phyloP scores from a whole-genome alignment of 2,329 filamentous ascomycete species.

The Neonectria hederae region DNA sequence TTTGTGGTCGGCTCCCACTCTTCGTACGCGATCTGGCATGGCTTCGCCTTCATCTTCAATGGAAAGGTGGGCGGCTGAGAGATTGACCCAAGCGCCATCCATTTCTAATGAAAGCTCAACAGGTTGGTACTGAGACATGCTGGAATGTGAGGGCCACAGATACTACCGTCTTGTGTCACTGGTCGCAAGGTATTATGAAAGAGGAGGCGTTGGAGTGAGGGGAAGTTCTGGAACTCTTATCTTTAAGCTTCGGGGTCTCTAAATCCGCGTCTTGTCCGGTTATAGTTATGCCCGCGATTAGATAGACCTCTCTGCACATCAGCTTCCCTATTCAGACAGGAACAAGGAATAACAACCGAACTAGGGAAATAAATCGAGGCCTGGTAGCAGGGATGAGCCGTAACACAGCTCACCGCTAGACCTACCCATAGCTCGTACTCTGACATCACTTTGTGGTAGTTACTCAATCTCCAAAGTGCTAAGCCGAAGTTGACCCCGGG shows the following conservation, averaged over 20 bases:
- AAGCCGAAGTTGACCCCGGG: too few species aligned
- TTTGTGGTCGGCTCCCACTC: constrained; percentile 55
- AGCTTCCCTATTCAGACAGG: constrained; percentile 10
- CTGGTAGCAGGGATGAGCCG: background rate
- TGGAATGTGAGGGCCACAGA: background rate
- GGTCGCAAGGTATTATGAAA: background rate
- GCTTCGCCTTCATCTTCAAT: constrained; percentile 37
- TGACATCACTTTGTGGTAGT: too few species aligned
- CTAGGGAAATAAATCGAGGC: background rate
- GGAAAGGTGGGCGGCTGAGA: background rate
- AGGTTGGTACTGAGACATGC: constrained; percentile 14
- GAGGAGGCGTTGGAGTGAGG: constrained; percentile 7
- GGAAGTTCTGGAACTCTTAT: constrained; percentile 8
- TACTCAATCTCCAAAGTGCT: too few species aligned
- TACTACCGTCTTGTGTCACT: background rate
- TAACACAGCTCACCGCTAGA: background rate
- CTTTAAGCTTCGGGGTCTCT: constrained; percentile 10
- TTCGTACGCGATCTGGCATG: constrained; percentile 54
- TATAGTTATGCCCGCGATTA: background rate
- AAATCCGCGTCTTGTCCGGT: background rate
- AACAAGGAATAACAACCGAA: background rate
- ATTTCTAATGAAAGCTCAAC: constrained; percentile 19
- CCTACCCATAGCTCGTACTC: too few species aligned
- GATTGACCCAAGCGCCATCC: constrained; percentile 22
- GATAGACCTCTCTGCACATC: background rate